A percentile compares a stretch with the other conserved stretches of the same genome.
Evolutionary conservation across 352 stramenopile genomes (phyloP).

Genomic region (Globisporangium viniferum): DNA sequence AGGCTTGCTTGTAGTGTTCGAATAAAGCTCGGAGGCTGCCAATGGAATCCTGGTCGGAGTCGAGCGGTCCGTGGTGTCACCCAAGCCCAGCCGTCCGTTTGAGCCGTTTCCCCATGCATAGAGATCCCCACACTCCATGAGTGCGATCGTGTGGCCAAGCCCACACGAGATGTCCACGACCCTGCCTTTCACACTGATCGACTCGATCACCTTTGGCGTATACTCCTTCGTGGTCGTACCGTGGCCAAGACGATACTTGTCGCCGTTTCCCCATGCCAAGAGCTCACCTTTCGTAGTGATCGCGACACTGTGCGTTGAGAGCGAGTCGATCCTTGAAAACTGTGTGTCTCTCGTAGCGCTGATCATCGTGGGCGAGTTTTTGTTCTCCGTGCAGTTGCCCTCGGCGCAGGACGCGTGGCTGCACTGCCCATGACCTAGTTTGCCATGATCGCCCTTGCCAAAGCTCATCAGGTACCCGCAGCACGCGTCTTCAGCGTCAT

Average conservation of each 20-base stretch:
- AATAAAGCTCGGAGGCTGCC: background rate
- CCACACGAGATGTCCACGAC: slow-evolving; percentile 60
- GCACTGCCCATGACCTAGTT: slow-evolving; percentile 77
- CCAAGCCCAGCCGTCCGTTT: slow-evolving; percentile 76
- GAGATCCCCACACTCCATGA: slow-evolving; percentile 62
- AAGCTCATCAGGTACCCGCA: slow-evolving; percentile 77
- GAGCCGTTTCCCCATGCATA: slow-evolving; percentile 85
- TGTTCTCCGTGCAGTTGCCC: slow-evolving; percentile 84
- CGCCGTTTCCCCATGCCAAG: slow-evolving; percentile 81
- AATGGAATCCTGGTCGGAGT: slow-evolving; percentile 31
- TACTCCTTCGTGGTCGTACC: slow-evolving; percentile 76
- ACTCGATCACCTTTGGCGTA: slow-evolving; percentile 54
- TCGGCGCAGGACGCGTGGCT: slow-evolving; percentile 60
- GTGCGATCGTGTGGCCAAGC: slow-evolving; percentile 60
- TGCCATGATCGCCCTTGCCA: slow-evolving; percentile 81
- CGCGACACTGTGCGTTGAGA: slow-evolving; percentile 80
- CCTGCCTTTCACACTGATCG: slow-evolving; percentile 48
- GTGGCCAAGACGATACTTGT: slow-evolving; percentile 80
- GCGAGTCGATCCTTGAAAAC: slow-evolving; percentile 73
- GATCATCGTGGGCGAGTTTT: slow-evolving; percentile 61
- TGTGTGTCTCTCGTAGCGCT: slow-evolving; percentile 40
- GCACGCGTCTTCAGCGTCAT: slow-evolving; percentile 23
- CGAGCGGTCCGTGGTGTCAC: slow-evolving; percentile 71
- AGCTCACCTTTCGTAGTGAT: slow-evolving; percentile 63
- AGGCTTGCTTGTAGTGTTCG: background rate